phyloP scores from a whole-genome alignment of 2,329 filamentous ascomycete genomes.

The Claviceps humidiphila region DNA sequence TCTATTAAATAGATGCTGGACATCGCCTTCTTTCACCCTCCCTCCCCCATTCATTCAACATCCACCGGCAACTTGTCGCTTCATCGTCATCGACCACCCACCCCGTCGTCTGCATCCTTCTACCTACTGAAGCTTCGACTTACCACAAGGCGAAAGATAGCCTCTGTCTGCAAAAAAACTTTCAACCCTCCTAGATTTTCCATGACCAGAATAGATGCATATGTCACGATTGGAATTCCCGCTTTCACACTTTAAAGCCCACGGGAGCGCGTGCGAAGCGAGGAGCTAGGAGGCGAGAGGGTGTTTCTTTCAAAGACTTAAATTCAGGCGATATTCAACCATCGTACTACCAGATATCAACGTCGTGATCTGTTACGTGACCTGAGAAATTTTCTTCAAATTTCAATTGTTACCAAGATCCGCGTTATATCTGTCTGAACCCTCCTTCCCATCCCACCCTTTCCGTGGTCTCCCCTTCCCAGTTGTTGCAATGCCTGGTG shows the following conservation, averaged over 20 bases:
- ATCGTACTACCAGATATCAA: constrained; percentile 32
- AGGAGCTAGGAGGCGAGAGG: constrained; percentile 30
- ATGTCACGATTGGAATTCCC: constrained; percentile 31
- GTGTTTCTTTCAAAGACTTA: constrained; percentile 13
- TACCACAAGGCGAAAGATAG: constrained; percentile 16
- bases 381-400: not conserved
- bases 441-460: not conserved
- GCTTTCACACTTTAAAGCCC: constrained; percentile 58
- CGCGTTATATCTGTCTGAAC: constrained; percentile 11
- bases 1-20: constrained; percentile 5
- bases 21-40: constrained; percentile 12
- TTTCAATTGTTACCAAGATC: constrained; percentile 7
- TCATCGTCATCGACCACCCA: constrained; percentile 7
- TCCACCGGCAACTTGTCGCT: constrained; percentile 11
- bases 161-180: constrained; percentile 13
- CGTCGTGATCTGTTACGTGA: constrained; percentile 13
- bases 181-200: constrained; percentile 23
- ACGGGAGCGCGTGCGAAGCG: constrained; percentile 52
- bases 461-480: constrained; percentile 16
- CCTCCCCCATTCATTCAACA: constrained; percentile 12
- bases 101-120: constrained; percentile 14
- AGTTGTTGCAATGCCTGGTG: constrained; percentile 52
- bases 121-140: constrained; percentile 8
- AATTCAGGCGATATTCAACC: constrained; percentile 44
- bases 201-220: constrained; percentile 27